These are phyloP conservation scores for Drosera spatulata DNA, from an alignment of 179 eudicot genomes.

Conservation along the genomic window DNA sequence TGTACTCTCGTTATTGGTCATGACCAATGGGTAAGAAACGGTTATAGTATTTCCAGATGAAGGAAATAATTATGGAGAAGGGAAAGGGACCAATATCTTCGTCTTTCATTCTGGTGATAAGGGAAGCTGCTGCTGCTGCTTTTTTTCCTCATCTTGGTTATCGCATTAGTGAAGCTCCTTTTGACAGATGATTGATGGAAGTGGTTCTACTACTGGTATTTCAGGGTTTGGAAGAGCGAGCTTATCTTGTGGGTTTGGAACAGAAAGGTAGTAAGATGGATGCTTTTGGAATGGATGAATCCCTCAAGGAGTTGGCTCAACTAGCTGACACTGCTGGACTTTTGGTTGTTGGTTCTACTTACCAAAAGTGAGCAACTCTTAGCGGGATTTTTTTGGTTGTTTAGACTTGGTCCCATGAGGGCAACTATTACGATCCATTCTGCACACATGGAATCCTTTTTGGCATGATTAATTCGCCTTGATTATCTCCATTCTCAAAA, in stretches of 20 bases:
- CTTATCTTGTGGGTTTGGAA: constrained; percentile 85
- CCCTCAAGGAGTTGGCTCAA: constrained; percentile 78
- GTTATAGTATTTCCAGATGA: too few species aligned
- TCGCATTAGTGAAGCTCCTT: constrained; percentile 2
- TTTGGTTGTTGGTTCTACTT: constrained; percentile 70
- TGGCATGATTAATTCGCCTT: too few species aligned
- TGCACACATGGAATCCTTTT: too few species aligned
- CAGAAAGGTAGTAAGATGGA: constrained; percentile 56
- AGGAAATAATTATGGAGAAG: too few species aligned
- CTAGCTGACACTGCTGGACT: constrained; percentile 98
- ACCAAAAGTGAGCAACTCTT: constrained; percentile 58
- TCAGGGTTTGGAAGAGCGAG: constrained; percentile 88
- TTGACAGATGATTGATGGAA: not conserved
- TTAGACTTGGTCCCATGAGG: too few species aligned
- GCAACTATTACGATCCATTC: too few species aligned
- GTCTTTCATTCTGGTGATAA: too few species aligned
- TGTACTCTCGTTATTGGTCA: too few species aligned
- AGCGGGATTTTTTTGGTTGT: constrained; percentile 1
- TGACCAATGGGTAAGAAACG: too few species aligned
- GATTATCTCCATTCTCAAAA: too few species aligned
- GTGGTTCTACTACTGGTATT: constrained; percentile 6
- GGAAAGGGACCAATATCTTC: too few species aligned
- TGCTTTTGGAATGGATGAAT: constrained; percentile 76
- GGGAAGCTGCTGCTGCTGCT: not conserved
- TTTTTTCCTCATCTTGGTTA: not conserved